Evolutionary conservation across 2,329 filamentous ascomycete species (phyloP).

Genomic region (Sporothrix globosa): DNA sequence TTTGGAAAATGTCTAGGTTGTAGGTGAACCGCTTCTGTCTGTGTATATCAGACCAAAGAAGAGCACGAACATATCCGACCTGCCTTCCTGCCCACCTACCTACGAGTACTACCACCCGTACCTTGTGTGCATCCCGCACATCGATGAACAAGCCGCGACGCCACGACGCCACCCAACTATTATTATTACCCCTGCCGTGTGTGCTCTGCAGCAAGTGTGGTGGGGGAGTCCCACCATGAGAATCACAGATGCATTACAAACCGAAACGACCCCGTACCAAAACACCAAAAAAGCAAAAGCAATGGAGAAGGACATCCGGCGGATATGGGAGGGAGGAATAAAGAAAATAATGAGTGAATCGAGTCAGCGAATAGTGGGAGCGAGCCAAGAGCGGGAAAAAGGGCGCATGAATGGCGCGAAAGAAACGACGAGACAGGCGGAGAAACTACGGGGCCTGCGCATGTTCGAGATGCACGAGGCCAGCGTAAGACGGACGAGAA

Average conservation of each 20-base stretch:
- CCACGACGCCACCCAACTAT: slow-evolving; percentile 14
- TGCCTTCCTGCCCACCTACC: neutral
- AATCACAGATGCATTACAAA: slow-evolving; percentile 17
- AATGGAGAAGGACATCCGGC: slow-evolving; percentile 10
- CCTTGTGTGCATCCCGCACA: slow-evolving; percentile 18
- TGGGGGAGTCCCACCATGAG: slow-evolving; percentile 4
- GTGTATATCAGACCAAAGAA: slow-evolving; percentile 18
- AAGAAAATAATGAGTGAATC: neutral
- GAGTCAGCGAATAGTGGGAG: neutral
- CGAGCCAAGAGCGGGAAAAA: slow-evolving; percentile 10
- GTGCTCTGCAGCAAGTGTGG: slow-evolving; percentile 17
- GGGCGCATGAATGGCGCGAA: slow-evolving; percentile 19
- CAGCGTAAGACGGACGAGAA: neutral
- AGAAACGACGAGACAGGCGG: slow-evolving; percentile 18
- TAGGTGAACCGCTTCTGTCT: slow-evolving; percentile 35
- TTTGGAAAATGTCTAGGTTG: slow-evolving; percentile 40
- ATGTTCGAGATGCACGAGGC: slow-evolving; percentile 24
- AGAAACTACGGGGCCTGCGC: slow-evolving; percentile 13
- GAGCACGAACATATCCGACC: slow-evolving; percentile 10
- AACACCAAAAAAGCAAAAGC: neutral
- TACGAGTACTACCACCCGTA: neutral
- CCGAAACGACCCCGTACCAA: slow-evolving; percentile 10
- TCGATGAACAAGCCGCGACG: slow-evolving; percentile 15
- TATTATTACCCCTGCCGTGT: slow-evolving; percentile 19
- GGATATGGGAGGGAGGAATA: neutral